Conservation (phyloP, 495 filamentous ascomycete species). For the Podospora australis region DNA sequence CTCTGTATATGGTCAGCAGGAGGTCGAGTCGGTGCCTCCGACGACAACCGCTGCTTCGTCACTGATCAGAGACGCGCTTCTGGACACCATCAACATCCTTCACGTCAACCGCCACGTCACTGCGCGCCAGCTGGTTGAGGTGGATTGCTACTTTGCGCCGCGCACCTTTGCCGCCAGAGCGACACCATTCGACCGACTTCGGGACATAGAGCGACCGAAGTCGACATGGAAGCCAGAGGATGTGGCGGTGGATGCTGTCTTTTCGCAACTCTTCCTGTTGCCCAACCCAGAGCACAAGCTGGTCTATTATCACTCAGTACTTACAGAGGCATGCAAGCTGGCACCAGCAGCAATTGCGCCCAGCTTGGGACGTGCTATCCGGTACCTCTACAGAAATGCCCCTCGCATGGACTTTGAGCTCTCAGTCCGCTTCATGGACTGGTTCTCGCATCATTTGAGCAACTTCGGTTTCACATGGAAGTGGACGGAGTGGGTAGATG, state of each 20-base stretch:
- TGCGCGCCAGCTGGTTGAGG: conserved; percentile 83
- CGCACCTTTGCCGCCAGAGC: conserved; percentile 88
- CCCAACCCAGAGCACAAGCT: conserved; percentile 87
- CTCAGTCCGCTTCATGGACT: conserved; percentile 82
- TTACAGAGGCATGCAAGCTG: conserved; percentile 93
- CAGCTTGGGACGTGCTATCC: conserved; percentile 86
- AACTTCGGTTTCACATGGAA: conserved; percentile 99
- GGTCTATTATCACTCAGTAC: conserved; percentile 90
- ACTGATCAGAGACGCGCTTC: conserved; percentile 73
- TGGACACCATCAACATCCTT: conserved; percentile 91
- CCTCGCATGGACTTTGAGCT: conserved; percentile 84
- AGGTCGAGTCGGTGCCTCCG: conserved; percentile 85
- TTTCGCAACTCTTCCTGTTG: conserved; percentile 86
- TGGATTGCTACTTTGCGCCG: conserved; percentile 88
- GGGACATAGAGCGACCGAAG: conserved; percentile 62
- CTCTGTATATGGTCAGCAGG: conserved; percentile 84
- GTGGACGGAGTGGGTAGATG: conserved; percentile 95
- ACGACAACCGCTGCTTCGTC: conserved; percentile 67
- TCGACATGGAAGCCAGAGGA: conserved; percentile 97
- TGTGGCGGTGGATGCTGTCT: conserved; percentile 92
- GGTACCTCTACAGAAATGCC: conserved; percentile 75
- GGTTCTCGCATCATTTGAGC: conserved; percentile 96
- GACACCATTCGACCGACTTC: conserved; percentile 81
- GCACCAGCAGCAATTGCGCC: conserved; percentile 94
- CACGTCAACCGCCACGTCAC: conserved; percentile 86